A percentile compares a stretch with the other conserved stretches of the same genome.
Evolutionary conservation across 2,329 filamentous ascomycete species (phyloP).

Genomic region (Aotearoamyces nothofagi): DNA sequence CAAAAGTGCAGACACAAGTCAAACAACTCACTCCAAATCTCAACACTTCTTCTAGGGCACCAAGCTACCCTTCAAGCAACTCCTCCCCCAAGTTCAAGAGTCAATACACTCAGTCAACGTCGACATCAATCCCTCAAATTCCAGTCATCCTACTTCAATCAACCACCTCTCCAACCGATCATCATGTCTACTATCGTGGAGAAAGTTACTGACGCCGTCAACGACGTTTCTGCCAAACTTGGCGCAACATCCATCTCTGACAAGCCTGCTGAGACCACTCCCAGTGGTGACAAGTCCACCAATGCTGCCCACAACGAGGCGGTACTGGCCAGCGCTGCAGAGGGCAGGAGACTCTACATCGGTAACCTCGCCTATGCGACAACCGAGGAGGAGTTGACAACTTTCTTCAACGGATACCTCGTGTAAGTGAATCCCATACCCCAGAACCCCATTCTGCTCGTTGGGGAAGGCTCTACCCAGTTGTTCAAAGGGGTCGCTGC

Average conservation of each 20-base stretch:
- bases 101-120: slow-evolving; percentile 28
- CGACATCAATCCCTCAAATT: slow-evolving; percentile 25
- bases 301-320: slow-evolving; percentile 59
- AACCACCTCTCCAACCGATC: slow-evolving; percentile 26
- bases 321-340: slow-evolving; percentile 90
- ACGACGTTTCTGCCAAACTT: slow-evolving; percentile 59
- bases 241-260: slow-evolving; percentile 50
- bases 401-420: slow-evolving; percentile 99
- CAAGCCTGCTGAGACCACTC: slow-evolving; percentile 34
- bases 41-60: slow-evolving; percentile 91
- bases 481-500: no score
- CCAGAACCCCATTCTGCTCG: no score
- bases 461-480: background rate
- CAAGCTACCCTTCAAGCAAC: slow-evolving; percentile 66
- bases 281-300: slow-evolving; percentile 39
- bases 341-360: slow-evolving; percentile 98
- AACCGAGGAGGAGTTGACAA: slow-evolving; percentile 99
- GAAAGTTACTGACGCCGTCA: slow-evolving; percentile 53
- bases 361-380: slow-evolving; percentile 99
- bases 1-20: no score
- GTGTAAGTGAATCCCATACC: slow-evolving; percentile 55
- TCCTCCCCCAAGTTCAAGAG: slow-evolving; percentile 61
- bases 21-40: no score
- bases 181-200: slow-evolving; percentile 79
- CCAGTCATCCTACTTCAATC: slow-evolving; percentile 35